Evolutionary conservation across 1,139 yeast species (phyloP).

Genomic region (Yamadazyma jaroonii): DNA sequence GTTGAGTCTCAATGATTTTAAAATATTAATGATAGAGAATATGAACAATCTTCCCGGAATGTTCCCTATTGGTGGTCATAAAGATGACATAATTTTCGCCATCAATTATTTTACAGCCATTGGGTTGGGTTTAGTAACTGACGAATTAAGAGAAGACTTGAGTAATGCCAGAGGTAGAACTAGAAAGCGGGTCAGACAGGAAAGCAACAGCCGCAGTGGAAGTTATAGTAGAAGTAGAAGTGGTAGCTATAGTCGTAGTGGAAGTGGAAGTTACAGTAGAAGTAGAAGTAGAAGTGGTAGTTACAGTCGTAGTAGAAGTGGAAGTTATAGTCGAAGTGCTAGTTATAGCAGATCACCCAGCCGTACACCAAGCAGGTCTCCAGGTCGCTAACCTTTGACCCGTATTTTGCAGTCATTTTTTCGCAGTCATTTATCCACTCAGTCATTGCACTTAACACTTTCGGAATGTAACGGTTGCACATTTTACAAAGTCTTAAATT

Average conservation of each 20-base stretch:
- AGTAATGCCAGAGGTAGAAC: conserved; percentile 20
- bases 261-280: conserved; percentile 4
- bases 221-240: conserved; percentile 15
- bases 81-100: conserved; percentile 70
- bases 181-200: conserved; percentile 3
- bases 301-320: conserved; percentile 4
- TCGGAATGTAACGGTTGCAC: background rate
- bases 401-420: too few relatives aligned
- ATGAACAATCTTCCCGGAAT: conserved; percentile 48
- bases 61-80: conserved; percentile 44
- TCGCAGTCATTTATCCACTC: background rate
- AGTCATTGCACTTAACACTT: background rate
- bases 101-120: conserved; percentile 93
- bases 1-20: conserved; percentile 55
- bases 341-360: too few relatives aligned
- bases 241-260: conserved; percentile 10
- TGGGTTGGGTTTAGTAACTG: conserved; percentile 82
- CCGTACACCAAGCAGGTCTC: too few relatives aligned
- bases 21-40: conserved; percentile 48
- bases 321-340: background rate
- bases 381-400: too few relatives aligned
- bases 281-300: conserved; percentile 16
- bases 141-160: conserved; percentile 67
- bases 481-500: too few relatives aligned
- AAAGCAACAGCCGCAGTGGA: conserved; percentile 17